Conservation (phyloP, 257 asterid genomes). For the Ocimum tenuiflorum region DNA sequence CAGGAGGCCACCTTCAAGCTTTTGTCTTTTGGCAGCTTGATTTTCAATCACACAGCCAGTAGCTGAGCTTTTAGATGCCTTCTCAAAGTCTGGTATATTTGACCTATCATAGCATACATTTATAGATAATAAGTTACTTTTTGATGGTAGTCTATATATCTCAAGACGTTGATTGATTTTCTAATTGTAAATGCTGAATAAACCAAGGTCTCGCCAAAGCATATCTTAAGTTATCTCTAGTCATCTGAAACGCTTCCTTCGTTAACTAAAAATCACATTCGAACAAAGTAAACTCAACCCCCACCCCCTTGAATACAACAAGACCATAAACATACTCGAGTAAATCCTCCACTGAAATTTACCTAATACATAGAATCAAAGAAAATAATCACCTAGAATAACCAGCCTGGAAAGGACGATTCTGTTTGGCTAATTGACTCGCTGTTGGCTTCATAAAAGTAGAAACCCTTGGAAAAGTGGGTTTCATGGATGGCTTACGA, state of each 20-base stretch:
- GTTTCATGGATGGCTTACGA: conserved; percentile 44
- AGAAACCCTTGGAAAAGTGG: conserved; percentile 55
- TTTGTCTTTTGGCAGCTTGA: conserved; percentile 96
- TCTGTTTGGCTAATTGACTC: conserved; percentile 93
- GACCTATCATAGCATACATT: conserved; percentile 43
- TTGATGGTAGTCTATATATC: not conserved
- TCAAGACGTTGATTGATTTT: too few species aligned
- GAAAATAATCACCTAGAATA: conserved; percentile 43
- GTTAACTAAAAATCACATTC: not conserved
- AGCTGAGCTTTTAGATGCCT: conserved; percentile 38
- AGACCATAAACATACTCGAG: conserved; percentile 1
- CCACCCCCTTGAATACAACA: not conserved
- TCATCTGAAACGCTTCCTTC: not conserved
- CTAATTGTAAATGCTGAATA: too few species aligned
- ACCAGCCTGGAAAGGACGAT: conserved; percentile 41
- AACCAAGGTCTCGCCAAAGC: too few species aligned
- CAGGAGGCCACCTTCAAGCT: conserved; percentile 86
- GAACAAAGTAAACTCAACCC: not conserved
- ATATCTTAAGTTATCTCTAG: not conserved
- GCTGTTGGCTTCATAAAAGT: conserved; percentile 96
- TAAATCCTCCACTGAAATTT: not conserved
- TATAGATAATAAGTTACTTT: not conserved
- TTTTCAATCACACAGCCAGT: conserved; percentile 42
- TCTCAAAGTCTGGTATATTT: conserved; percentile 31
- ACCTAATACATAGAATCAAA: not conserved